Percentiles rank a stretch among this genome's conserved stretches.
Evolutionary conservation across 2,329 filamentous ascomycete genomes (phyloP).

Genomic region (Trichothecium sympodiale): DNA sequence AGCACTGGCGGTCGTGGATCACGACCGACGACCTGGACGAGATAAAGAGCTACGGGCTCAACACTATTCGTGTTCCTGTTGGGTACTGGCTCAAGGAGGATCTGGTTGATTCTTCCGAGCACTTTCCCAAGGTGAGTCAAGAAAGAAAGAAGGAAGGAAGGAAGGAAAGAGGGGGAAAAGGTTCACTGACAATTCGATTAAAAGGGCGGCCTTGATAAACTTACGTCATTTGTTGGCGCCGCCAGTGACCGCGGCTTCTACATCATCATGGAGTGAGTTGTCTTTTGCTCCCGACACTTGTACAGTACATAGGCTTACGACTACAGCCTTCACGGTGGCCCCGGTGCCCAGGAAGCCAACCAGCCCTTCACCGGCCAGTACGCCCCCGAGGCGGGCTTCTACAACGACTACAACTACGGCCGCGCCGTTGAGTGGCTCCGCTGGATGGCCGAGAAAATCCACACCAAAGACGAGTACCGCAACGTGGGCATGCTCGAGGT

Average conservation of each 20-base stretch:
- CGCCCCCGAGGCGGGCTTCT: slow-evolving; percentile 32
- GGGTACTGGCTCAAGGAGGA: slow-evolving; percentile 45
- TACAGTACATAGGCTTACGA: background rate
- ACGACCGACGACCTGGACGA: slow-evolving; percentile 34
- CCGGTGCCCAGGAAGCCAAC: slow-evolving; percentile 32
- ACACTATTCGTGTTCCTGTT: slow-evolving; percentile 41
- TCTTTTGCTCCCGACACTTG: background rate
- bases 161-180: no score
- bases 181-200: no score
- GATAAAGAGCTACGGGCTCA: slow-evolving; percentile 38
- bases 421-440: slow-evolving; percentile 43
- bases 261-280: slow-evolving; percentile 34
- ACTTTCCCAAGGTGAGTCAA: slow-evolving; percentile 28
- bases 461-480: slow-evolving; percentile 33
- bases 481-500: slow-evolving; percentile 49
- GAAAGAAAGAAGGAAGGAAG: no score
- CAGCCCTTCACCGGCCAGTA: slow-evolving; percentile 35
- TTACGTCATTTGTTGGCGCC: slow-evolving; percentile 34
- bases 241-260: slow-evolving; percentile 38
- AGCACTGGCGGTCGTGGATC: slow-evolving; percentile 40
- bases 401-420: slow-evolving; percentile 42
- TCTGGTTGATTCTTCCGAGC: slow-evolving; percentile 35
- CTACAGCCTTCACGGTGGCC: slow-evolving; percentile 32
- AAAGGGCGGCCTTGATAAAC: slow-evolving; percentile 29
- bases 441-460: slow-evolving; percentile 42